These are phyloP conservation scores for Aspergillus hortae DNA, from an alignment of 2,329 filamentous ascomycete species.

Conservation along the genomic window DNA sequence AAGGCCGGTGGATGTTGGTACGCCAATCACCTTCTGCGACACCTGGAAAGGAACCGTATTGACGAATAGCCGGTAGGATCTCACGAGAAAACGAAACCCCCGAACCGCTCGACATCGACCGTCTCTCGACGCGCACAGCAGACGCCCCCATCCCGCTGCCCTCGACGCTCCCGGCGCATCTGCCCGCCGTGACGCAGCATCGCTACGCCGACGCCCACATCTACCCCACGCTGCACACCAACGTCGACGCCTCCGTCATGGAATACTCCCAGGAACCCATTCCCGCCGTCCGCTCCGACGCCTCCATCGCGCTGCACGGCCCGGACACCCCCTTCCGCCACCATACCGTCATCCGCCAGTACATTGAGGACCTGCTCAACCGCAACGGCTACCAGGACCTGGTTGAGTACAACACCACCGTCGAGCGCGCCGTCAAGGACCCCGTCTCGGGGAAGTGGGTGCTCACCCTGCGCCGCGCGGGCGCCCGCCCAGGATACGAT, in stretches of 20 bases:
- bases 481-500: constrained; percentile 34
- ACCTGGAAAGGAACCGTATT: neutral
- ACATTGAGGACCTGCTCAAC: constrained; percentile 54
- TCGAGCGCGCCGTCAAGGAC: constrained; percentile 53
- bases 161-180: constrained; percentile 44
- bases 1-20: constrained; percentile 61
- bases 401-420: constrained; percentile 53
- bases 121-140: constrained; percentile 48
- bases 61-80: constrained; percentile 19
- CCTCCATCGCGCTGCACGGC: constrained; percentile 50
- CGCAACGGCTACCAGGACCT: constrained; percentile 51
- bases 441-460: constrained; percentile 52
- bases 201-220: constrained; percentile 58
- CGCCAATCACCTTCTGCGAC: neutral
- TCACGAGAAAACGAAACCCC: constrained; percentile 34
- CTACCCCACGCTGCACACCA: constrained; percentile 64
- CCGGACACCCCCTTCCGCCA: constrained; percentile 59
- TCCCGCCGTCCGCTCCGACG: constrained; percentile 40
- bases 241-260: constrained; percentile 60
- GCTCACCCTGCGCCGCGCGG: constrained; percentile 48
- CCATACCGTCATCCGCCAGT: constrained; percentile 55
- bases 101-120: constrained; percentile 44
- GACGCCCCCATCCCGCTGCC: constrained; percentile 51
- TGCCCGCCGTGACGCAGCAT: constrained; percentile 41
- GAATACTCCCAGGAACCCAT: constrained; percentile 57